Base-by-base conservation (phyloP, 1,284 basidiomycete genomes). In the Schizopora paradoxa region DNA sequence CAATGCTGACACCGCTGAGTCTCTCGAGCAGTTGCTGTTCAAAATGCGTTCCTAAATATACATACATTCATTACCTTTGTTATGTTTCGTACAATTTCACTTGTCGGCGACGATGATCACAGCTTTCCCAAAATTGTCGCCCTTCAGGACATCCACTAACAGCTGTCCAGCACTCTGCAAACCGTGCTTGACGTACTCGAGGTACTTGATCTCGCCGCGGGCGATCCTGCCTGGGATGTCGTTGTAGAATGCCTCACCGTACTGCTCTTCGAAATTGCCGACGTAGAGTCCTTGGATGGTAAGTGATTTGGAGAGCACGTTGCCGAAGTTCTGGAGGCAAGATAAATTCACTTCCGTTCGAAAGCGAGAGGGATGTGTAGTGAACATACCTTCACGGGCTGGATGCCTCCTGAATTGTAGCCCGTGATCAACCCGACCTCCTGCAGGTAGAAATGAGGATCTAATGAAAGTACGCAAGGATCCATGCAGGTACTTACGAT, bases 231-330 rank as follows among this genome's bases (percentile, higher is more conserved):
- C 59, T 0, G 74, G 69, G 31, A 88, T 61, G 36, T 73, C 70
- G 6, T 62, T 61, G 57, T 77, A 77, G 61, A 79, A 79, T 26
- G 65, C 64, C 0, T 62, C 58, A 1, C 37, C 43, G 57, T 72
- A 70, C 55, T 72, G 68, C 21, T 51, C 41, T 5, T 59, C 46
- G 11, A 73, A 60, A 42, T 69, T 65, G 36, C 56, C 56, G 11
- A 78, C 72, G 53, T 79, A 66, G 62, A 88, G 82, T 8, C 86
- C 86, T 52, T 71, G 58, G 47, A 87, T 62, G 10, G 64, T 73
- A 43, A 82, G 69, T 36, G 72, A 64, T 59, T 72, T 71, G 6
- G 61, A 61, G 51, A 76, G 67, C 49, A 76, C 59, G 45, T 61
- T 21, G 5, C 16, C 13, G n/a, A 49, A 16, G 29, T 55, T 57